Evolutionary conservation across 1,284 basidiomycete genomes (phyloP), one percentile per base, ranked within the genome.

Genomic region (Erythrobasidium hasegawianum): DNA sequence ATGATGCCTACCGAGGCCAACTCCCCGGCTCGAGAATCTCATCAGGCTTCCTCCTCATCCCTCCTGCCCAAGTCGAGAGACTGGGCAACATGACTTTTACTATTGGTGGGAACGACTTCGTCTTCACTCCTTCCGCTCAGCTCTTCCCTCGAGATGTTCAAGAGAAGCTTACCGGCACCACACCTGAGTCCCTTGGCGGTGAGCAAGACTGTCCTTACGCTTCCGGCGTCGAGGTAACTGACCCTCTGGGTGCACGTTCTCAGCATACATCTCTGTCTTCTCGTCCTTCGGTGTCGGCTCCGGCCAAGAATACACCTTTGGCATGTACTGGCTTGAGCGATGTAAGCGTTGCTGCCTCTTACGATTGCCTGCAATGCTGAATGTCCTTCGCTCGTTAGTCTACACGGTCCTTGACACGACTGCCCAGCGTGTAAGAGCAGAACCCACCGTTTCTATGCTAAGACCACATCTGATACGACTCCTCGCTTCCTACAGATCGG

Each of bases 311-410:
- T 67, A 57, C 43, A 67, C 57, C 1, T 43, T 67, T 18, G 64
- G 64, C 20, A 57, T 58, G 57, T 59, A 67, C 50, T 67, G 55
- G 55, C 20, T 67, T 16, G 64, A 67, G 22, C 64, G 64, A 54
- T 67, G 61, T 57, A 49, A 56, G 61, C 38, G 18, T 43, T 20
- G 22, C 38, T n/a, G n/a, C 22, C 7, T 9, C n/a, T 29, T 39
- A 43, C 7, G 33, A 16, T 5, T 53, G 5, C 50, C 50, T 24
- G 26, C 16, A 8, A 8, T 29, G 16, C 50, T 22, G 18, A 27
- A 20, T 5, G 26, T 22, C 33, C 33, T 33, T 4, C 11, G 33
- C 33, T 33, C 33, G 11, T 33, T 33, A 33, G 33, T 47, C 43
- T 47, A 47, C 43, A 47, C 43, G n/a, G 43, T 47, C 8, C 22